Conservation (phyloP, 129 eudicot genomes). For the Flaveria trinervia region DNA sequence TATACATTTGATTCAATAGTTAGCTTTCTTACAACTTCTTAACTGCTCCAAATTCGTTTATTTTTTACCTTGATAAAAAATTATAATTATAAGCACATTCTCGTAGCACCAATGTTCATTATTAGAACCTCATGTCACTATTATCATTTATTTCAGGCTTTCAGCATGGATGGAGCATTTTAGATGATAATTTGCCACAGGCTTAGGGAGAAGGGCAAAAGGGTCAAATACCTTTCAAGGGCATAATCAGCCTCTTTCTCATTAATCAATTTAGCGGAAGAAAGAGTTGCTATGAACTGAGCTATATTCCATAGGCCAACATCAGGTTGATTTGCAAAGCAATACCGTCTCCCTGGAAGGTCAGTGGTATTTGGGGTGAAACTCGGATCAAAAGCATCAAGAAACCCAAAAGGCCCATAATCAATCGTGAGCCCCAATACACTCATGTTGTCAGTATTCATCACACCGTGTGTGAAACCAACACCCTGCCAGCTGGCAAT, state of each 20-base stretch:
- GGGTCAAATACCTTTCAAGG: constrained; percentile 73
- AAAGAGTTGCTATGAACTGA: constrained; percentile 76
- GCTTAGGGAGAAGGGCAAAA: not conserved
- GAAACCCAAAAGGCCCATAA: constrained; percentile 99
- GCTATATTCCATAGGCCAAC: constrained; percentile 91
- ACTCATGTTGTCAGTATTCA: constrained; percentile 98
- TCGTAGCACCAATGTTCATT: too few relatives aligned
- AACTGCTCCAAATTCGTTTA: too few relatives aligned
- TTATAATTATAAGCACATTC: too few relatives aligned
- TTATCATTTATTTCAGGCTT: too few relatives aligned
- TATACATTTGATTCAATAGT: too few relatives aligned
- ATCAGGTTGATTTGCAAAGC: constrained; percentile 99
- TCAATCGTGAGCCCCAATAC: constrained; percentile 94
- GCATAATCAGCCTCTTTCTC: constrained; percentile 85
- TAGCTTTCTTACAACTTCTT: too few relatives aligned
- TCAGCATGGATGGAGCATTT: not conserved
- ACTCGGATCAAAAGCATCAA: constrained; percentile 99
- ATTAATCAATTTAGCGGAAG: constrained; percentile 68
- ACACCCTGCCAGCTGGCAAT: constrained; percentile 99
- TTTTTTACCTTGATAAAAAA: too few relatives aligned
- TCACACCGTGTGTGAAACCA: constrained; percentile 98
- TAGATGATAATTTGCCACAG: not conserved
- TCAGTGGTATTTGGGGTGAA: constrained; percentile 97
- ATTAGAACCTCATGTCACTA: too few relatives aligned
- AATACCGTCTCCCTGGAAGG: constrained; percentile 97